Evolutionary conservation across 2,329 filamentous ascomycete genomes (phyloP).

Genomic region (Fusarium burgessii): DNA sequence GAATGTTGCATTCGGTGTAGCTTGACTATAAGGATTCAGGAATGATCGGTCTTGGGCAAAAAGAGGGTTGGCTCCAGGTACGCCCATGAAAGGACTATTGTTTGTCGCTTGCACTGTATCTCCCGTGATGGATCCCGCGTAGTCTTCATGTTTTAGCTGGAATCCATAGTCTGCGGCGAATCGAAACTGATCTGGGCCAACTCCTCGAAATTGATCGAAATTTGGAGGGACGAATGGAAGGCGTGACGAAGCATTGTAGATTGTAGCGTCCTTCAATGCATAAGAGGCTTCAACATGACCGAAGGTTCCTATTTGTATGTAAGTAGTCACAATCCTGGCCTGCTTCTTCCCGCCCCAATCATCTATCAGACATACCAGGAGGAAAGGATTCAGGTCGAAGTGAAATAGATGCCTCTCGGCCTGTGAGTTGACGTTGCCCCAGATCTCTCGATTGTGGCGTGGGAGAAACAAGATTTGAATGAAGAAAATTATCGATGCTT

Average conservation of each 20-base stretch:
- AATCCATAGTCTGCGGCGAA: constrained; percentile 40
- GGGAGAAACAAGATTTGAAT: constrained; percentile 55
- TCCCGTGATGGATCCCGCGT: constrained; percentile 28
- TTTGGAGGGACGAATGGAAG: constrained; percentile 44
- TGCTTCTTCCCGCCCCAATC: not conserved
- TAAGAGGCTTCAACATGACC: constrained; percentile 47
- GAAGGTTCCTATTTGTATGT: constrained; percentile 42
- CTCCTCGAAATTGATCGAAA: constrained; percentile 40
- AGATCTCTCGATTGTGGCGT: constrained; percentile 49
- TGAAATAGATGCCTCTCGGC: constrained; percentile 40
- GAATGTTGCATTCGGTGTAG: constrained; percentile 36
- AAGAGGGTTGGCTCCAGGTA: constrained; percentile 50
- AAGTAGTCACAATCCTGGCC: constrained; percentile 5
- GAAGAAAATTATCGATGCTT: constrained; percentile 53
- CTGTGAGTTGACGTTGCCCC: constrained; percentile 41
- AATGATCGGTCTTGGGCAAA: constrained; percentile 51
- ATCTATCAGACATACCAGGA: constrained; percentile 16
- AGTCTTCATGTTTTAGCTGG: constrained; percentile 48
- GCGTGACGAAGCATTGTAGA: constrained; percentile 49
- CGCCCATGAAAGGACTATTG: constrained; percentile 45
- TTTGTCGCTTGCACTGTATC: constrained; percentile 38
- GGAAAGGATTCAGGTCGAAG: constrained; percentile 35
- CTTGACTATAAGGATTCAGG: constrained; percentile 44
- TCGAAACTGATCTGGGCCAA: constrained; percentile 47
- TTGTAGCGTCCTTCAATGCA: constrained; percentile 48